phyloP scores from a whole-genome alignment of 177 flowering plant species.

The Vitis hybrid region DNA sequence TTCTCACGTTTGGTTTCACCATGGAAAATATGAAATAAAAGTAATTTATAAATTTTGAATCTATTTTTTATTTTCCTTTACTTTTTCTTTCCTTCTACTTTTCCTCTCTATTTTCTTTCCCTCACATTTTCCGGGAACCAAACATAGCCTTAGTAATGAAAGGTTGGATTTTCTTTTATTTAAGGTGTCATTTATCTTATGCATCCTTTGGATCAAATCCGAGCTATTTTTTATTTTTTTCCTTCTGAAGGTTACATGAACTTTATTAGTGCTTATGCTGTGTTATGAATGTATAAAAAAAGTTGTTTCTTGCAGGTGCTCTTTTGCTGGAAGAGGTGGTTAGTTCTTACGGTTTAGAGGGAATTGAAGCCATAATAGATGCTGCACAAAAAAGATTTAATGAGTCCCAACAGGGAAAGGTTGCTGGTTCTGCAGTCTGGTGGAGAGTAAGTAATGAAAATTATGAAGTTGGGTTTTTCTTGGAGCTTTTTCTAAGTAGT shows the following conservation, averaged over 20 bases:
- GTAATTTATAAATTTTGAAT: too few relatives aligned
- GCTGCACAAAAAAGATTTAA: conserved; percentile 53
- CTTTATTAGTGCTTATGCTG: not conserved
- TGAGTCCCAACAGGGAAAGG: conserved; percentile 77
- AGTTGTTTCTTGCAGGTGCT: conserved; percentile 47
- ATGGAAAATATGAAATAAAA: too few relatives aligned
- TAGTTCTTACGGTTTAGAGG: conserved; percentile 51
- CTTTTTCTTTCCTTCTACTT: too few relatives aligned
- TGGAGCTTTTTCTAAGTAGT: too few relatives aligned
- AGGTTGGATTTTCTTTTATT: too few relatives aligned
- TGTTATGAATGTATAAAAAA: not conserved
- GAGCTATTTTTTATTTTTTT: not conserved
- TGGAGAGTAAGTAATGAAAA: conserved; percentile 75
- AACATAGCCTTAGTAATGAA: too few relatives aligned
- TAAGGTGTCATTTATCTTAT: not conserved
- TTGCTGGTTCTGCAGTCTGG: conserved; percentile 71
- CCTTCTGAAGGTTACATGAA: not conserved
- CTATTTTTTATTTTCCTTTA: too few relatives aligned
- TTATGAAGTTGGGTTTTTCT: not conserved
- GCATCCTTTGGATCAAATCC: not conserved
- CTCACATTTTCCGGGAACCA: too few relatives aligned
- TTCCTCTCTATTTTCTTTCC: too few relatives aligned
- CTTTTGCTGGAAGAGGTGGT: conserved; percentile 84
- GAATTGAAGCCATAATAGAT: conserved; percentile 59
- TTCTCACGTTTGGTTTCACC: too few relatives aligned